A percentile compares a stretch with the other conserved stretches of the same genome.
Evolutionary conservation across 495 filamentous ascomycete genomes (phyloP).

Genomic region (Recurvomyces mirabilis): DNA sequence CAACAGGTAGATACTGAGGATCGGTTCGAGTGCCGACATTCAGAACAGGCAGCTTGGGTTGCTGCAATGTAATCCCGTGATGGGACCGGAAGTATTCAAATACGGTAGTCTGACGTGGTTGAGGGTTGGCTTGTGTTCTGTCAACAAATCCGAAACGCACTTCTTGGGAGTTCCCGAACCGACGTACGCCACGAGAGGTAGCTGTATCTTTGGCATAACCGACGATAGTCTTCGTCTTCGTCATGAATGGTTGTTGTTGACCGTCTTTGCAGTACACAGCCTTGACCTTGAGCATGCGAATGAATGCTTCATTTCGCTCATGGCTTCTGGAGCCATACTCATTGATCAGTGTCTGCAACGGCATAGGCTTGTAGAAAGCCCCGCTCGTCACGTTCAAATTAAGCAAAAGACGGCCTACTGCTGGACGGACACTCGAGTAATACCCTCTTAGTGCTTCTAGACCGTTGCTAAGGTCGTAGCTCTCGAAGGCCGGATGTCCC

Average conservation of each 20-base stretch:
- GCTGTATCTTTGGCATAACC: neutral
- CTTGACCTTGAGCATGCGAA: constrained; percentile 21
- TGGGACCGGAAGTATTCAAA: constrained; percentile 26
- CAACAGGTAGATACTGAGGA: constrained; percentile 56
- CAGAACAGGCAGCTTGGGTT: constrained; percentile 42
- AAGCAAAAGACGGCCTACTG: constrained; percentile 32
- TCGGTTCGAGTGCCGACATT: constrained; percentile 25
- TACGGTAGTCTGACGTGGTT: constrained; percentile 9
- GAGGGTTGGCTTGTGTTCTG: neutral
- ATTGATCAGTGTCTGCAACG: constrained; percentile 23
- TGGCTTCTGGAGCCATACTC: constrained; percentile 11
- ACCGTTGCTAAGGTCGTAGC: constrained; percentile 27
- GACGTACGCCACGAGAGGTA: neutral
- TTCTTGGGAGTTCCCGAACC: constrained; percentile 28
- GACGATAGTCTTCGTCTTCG: constrained; percentile 12
- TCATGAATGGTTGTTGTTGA: neutral
- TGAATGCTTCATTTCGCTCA: constrained; percentile 13
- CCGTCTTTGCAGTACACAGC: constrained; percentile 21
- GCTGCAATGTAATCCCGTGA: constrained; percentile 33
- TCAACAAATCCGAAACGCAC: constrained; percentile 37
- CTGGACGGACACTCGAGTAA: constrained; percentile 37
- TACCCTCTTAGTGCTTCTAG: constrained; percentile 38
- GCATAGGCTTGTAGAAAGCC: constrained; percentile 33
- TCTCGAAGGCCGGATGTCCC: constrained; percentile 10
- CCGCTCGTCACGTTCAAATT: constrained; percentile 40